Conservation (phyloP, 148 eudicot species). For the Bassia scoparia region DNA sequence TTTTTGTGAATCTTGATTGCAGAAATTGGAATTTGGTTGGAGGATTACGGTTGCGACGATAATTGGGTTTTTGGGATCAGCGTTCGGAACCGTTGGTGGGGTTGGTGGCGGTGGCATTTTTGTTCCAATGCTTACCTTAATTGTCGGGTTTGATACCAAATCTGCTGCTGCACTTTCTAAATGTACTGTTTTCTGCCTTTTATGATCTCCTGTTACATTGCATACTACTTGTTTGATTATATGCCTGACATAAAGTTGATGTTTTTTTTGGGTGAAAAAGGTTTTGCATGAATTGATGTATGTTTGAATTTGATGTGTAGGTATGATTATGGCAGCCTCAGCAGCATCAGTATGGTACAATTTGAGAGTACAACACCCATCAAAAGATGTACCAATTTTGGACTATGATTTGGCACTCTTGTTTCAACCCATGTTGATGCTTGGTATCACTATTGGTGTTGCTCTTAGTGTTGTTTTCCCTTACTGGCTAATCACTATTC, state of each 20-base stretch:
- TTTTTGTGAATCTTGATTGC: constrained; percentile 6
- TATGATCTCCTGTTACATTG: not conserved
- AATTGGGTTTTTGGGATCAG: constrained; percentile 89
- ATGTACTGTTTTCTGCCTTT: constrained; percentile 36
- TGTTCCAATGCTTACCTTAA: constrained; percentile 84
- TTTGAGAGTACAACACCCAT: constrained; percentile 84
- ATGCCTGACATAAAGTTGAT: too few species aligned
- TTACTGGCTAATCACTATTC: constrained; percentile 93
- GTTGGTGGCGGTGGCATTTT: constrained; percentile 99
- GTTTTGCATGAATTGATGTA: not conserved
- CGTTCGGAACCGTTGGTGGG: constrained; percentile 93
- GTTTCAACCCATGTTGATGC: constrained; percentile 98
- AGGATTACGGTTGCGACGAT: constrained; percentile 64
- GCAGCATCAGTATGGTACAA: constrained; percentile 96
- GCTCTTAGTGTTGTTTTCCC: constrained; percentile 92
- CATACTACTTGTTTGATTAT: not conserved
- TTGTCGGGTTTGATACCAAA: constrained; percentile 92
- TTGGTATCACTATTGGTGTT: constrained; percentile 93
- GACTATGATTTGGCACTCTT: constrained; percentile 93
- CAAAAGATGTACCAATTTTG: constrained; percentile 77
- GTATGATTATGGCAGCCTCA: constrained; percentile 99
- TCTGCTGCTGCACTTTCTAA: constrained; percentile 99
- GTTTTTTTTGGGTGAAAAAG: not conserved
- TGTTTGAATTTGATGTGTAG: constrained; percentile 29
- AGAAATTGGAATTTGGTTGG: constrained; percentile 78